These are phyloP conservation scores for Apiospora hydei DNA, from an alignment of 2,329 filamentous ascomycete species.

Conservation along the genomic window DNA sequence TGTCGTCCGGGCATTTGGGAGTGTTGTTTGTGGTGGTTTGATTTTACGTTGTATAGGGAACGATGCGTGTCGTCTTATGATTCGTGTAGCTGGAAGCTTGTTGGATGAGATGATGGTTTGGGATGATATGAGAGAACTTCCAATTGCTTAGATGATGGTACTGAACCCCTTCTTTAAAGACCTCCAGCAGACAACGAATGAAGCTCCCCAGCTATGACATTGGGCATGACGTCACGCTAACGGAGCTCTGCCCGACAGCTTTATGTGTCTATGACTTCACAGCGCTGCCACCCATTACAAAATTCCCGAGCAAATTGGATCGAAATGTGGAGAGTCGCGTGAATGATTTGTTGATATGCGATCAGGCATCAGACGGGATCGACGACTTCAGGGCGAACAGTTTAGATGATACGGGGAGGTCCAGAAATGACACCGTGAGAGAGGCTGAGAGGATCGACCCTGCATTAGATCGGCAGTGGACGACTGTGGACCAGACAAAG, in stretches of 20 bases:
- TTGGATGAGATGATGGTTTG: neutral
- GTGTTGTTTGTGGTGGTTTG: conserved; percentile 8
- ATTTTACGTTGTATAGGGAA: neutral
- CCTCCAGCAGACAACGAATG: neutral
- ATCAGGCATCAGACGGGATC: neutral
- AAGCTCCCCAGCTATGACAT: neutral
- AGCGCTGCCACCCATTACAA: neutral
- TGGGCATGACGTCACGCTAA: neutral
- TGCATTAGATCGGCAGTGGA: neutral
- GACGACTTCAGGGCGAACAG: neutral
- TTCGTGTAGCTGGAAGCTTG: neutral
- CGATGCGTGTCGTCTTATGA: neutral
- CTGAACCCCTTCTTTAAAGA: neutral
- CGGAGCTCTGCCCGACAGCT: conserved; percentile 9
- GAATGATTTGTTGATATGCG: neutral
- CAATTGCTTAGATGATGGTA: neutral
- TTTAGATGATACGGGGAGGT: neutral
- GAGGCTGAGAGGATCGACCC: neutral
- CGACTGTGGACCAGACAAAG: no score
- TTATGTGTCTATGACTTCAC: conserved; percentile 11
- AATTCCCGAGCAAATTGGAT: neutral
- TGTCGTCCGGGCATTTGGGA: conserved; percentile 33
- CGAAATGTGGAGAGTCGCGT: neutral
- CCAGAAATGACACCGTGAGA: no score
- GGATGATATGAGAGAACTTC: neutral